A percentile compares a stretch with the other conserved stretches of the same genome.
These are phyloP conservation scores for Apiotrichum domesticum DNA, from an alignment of 1,284 basidiomycete species.

Conservation along the genomic window DNA sequence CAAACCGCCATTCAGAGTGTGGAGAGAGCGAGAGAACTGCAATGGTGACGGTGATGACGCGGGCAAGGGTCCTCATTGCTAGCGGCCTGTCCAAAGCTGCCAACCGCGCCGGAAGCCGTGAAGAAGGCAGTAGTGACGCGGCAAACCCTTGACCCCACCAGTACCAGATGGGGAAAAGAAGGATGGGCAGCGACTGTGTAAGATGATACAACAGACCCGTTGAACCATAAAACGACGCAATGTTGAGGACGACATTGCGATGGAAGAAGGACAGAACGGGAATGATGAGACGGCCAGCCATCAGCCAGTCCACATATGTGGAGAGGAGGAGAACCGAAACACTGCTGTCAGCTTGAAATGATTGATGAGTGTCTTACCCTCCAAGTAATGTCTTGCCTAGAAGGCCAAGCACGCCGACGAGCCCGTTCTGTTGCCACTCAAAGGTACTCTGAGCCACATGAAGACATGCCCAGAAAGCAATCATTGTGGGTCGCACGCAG, in stretches of 20 bases:
- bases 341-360: constrained; percentile 14
- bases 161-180: constrained; percentile 66
- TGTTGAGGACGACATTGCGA: constrained; percentile 71
- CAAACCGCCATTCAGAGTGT: constrained; percentile 96
- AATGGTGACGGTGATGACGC: constrained; percentile 60
- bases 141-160: constrained; percentile 59
- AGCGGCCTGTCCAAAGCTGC: constrained; percentile 23
- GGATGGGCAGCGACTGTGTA: constrained; percentile 74
- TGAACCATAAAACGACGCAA: constrained; percentile 91
- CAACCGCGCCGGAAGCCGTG: constrained; percentile 37
- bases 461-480: constrained; percentile 74
- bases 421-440: neutral
- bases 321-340: constrained; percentile 26
- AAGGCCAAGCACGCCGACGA: neutral
- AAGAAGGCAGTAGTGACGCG: constrained; percentile 19
- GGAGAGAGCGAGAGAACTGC: constrained; percentile 67
- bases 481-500: constrained; percentile 77
- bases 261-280: constrained; percentile 62
- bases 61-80: constrained; percentile 51
- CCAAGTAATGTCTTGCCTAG: constrained; percentile 7
- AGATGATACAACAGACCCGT: constrained; percentile 85
- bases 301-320: constrained; percentile 34
- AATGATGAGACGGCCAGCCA: constrained; percentile 38
- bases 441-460: constrained; percentile 37
- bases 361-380: constrained; percentile 5